Evolutionary conservation across 2,329 filamentous ascomycete species (phyloP).

Genomic region (Aschersonia sp.): DNA sequence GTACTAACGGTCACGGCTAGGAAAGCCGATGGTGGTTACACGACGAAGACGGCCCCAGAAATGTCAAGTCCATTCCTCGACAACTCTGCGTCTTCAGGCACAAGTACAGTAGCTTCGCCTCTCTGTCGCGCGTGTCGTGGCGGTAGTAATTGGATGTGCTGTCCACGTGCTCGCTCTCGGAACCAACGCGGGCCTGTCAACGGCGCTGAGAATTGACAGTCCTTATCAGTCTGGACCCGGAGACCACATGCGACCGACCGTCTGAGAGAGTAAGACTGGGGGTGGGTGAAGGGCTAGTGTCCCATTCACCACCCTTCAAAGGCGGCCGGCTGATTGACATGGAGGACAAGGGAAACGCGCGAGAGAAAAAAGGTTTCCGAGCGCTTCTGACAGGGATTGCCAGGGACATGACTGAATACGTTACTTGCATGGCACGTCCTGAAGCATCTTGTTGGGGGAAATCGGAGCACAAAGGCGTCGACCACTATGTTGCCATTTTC

Average conservation of each 20-base stretch:
- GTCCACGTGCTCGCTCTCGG: no score
- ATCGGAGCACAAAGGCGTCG: background rate
- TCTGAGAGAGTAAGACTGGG: background rate
- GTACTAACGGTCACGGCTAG: background rate
- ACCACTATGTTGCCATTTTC: constrained; percentile 1
- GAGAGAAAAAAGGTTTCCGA: background rate
- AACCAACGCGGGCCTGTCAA: no score
- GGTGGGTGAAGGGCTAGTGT: background rate
- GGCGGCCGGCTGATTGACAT: background rate
- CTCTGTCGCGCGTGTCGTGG: no score
- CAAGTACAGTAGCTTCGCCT: no score
- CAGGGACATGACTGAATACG: background rate
- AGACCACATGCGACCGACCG: background rate
- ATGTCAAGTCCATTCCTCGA: constrained; percentile 1
- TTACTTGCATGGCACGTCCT: background rate
- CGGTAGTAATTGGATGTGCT: no score
- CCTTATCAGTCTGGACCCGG: background rate
- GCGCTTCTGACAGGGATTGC: no score
- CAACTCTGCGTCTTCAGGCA: background rate
- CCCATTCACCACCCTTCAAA: background rate
- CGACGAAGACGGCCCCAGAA: background rate
- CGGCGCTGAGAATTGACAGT: no score
- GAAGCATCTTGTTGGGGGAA: background rate
- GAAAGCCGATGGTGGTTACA: constrained; percentile 3
- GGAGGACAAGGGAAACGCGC: background rate